These are phyloP conservation scores for Cystofilobasidium bisporidii DNA, from an alignment of 768 basidiomycete genomes.

Conservation along the genomic window DNA sequence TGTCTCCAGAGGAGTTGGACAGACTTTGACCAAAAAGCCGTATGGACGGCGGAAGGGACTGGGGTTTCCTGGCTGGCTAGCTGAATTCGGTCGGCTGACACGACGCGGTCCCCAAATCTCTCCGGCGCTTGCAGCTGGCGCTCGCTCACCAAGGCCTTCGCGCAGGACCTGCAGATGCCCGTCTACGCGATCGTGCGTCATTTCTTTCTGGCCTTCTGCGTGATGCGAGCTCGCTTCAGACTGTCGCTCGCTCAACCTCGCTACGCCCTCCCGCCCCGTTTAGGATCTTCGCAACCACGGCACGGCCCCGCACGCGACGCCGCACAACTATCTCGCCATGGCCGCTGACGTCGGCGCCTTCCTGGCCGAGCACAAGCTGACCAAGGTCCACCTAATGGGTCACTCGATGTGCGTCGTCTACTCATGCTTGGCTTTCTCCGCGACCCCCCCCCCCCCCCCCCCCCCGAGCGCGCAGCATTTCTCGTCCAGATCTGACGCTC, in stretches of 20 bases:
- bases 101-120: neutral
- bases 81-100: neutral
- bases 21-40: too few species aligned
- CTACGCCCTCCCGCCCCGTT: neutral
- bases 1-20: too few species aligned
- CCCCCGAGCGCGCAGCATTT: too few species aligned
- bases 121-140: slow-evolving; percentile 47
- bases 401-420: slow-evolving; percentile 84
- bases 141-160: slow-evolving; percentile 65
- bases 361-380: slow-evolving; percentile 46
- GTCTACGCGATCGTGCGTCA: slow-evolving; percentile 58
- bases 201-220: neutral
- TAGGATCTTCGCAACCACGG: slow-evolving; percentile 90
- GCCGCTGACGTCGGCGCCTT: slow-evolving; percentile 67
- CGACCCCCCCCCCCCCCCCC: too few species aligned
- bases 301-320: slow-evolving; percentile 59
- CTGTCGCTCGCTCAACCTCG: too few species aligned
- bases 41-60: too few species aligned
- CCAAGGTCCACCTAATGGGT: slow-evolving; percentile 62
- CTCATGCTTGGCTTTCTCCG: too few species aligned
- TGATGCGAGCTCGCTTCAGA: too few species aligned
- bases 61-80: too few species aligned
- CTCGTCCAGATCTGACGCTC: too few species aligned
- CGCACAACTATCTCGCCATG: slow-evolving; percentile 61
- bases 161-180: slow-evolving; percentile 54